Evolutionary conservation across 495 filamentous ascomycete genomes (phyloP), one percentile per base, ranked within the genome.

Genomic region (Podospora anserina): DNA sequence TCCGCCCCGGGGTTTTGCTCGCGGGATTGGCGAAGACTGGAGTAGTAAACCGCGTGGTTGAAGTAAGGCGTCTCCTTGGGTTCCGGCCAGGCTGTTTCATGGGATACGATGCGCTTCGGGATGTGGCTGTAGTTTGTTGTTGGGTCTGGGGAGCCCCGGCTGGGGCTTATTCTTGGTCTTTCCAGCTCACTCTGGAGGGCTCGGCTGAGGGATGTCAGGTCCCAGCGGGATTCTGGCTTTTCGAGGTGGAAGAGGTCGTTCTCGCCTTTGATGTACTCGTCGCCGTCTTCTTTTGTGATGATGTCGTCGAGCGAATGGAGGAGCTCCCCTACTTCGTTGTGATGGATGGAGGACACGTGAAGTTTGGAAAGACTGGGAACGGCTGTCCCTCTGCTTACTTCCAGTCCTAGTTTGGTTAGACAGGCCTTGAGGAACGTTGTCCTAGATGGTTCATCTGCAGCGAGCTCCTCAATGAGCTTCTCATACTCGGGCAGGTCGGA

Each of bases 191-290:
- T 39, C 20, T 74, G 67, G 23, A 83, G 66, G 23, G 78, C 71
- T 15, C 77, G 72, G 63, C 77, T 77, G n/a, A 83, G 68, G 7
- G 69, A 69, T 0, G 68, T 64, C 71, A 80, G 67, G n/a, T 87
- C 88, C 87, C 88, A 94, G 28, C 83, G 79, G 0, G 87, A 88
- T 39, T 80, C 79, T 62, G 79, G 78, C 64, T 82, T 83, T 65
- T 93, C 87, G 28, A 99, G 79, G 57, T 88, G 87, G 75, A 99
- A 98, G 5, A 86, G 89, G 74, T 99, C 95, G 70, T 91, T 90
- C 66, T 95, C 91, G 28, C 88, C 92, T 75, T 90, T 90, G 69
- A 99, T 89, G 75, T 88, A 91, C 66, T 93, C 88, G 64, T 89
- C 84, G 2, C 84, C 85, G 55, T 88, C 85, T 61, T 92, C 88